Evolutionary conservation across 225 moss, liverwort and hornwort species (phyloP).

Genomic region (Sphagnum tenellum): DNA sequence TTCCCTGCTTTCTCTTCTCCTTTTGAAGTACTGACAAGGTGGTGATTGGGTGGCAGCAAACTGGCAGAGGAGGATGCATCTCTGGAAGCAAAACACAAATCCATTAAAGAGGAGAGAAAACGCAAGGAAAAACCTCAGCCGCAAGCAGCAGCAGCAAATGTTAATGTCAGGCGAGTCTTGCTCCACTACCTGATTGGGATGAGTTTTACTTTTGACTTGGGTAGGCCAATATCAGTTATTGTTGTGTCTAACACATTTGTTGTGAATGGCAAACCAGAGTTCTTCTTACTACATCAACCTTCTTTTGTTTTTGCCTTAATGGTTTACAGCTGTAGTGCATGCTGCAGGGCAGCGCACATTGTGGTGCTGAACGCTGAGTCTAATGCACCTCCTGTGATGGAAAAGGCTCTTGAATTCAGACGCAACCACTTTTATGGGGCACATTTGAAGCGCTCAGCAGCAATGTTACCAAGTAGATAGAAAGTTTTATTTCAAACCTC

Average conservation of each 20-base stretch:
- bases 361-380: conserved; percentile 31
- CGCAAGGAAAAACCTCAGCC: conserved; percentile 8
- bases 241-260: background rate
- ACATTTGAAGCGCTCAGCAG: conserved; percentile 25
- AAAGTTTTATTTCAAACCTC: too few relatives aligned
- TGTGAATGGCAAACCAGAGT: background rate
- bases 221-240: background rate
- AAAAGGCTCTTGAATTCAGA: conserved; percentile 33
- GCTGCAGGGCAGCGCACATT: conserved; percentile 23
- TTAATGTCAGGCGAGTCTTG: conserved; percentile 23
- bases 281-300: background rate
- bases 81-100: conserved; percentile 24
- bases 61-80: conserved; percentile 24
- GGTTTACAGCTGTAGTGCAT: background rate
- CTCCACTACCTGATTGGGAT: background rate
- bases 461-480: conserved; percentile 17
- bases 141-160: conserved; percentile 3
- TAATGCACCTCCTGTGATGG: conserved; percentile 12
- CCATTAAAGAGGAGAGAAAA: conserved; percentile 24
- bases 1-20: background rate
- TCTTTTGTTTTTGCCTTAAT: background rate
- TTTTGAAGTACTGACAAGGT: background rate
- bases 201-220: background rate
- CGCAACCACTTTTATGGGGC: conserved; percentile 29
- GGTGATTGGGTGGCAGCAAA: conserved; percentile 6